phyloP scores from a whole-genome alignment of 192 early-diverging fungal genomes.

The Backusella westeae region DNA sequence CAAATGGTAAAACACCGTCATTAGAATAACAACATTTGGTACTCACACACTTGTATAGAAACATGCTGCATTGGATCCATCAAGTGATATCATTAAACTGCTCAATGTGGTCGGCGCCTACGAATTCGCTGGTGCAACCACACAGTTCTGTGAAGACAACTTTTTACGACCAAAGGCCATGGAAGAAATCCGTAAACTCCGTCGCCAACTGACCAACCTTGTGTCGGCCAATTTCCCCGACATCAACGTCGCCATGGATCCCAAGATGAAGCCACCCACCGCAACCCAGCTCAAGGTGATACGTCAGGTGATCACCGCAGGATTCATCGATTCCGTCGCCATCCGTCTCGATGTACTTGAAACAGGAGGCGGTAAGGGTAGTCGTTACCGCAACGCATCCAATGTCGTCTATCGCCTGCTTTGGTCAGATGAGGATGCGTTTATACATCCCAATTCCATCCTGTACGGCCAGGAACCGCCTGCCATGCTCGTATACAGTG shows the following conservation, averaged over 20 bases:
- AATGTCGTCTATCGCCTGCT: constrained; percentile 62
- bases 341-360: constrained; percentile 77
- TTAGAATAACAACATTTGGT: background rate
- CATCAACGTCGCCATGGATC: constrained; percentile 57
- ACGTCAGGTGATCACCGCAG: constrained; percentile 84
- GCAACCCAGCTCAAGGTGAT: constrained; percentile 69
- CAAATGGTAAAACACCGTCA: constrained; percentile 46
- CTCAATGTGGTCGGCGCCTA: constrained; percentile 90
- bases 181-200: constrained; percentile 77
- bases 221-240: constrained; percentile 63
- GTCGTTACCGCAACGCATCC: constrained; percentile 30
- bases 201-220: constrained; percentile 70
- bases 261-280: constrained; percentile 65
- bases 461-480: constrained; percentile 62
- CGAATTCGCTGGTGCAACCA: constrained; percentile 63
- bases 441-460: constrained; percentile 69
- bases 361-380: constrained; percentile 40
- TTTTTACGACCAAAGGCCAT: constrained; percentile 86
- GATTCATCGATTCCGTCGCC: constrained; percentile 93
- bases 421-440: constrained; percentile 75
- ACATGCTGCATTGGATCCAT: constrained; percentile 73
- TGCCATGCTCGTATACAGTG: constrained; percentile 69
- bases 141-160: constrained; percentile 74
- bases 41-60: constrained; percentile 30
- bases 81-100: constrained; percentile 85